Base-by-base conservation (phyloP, 139 green algal species). In the Edaphochlamys debaryana region DNA sequence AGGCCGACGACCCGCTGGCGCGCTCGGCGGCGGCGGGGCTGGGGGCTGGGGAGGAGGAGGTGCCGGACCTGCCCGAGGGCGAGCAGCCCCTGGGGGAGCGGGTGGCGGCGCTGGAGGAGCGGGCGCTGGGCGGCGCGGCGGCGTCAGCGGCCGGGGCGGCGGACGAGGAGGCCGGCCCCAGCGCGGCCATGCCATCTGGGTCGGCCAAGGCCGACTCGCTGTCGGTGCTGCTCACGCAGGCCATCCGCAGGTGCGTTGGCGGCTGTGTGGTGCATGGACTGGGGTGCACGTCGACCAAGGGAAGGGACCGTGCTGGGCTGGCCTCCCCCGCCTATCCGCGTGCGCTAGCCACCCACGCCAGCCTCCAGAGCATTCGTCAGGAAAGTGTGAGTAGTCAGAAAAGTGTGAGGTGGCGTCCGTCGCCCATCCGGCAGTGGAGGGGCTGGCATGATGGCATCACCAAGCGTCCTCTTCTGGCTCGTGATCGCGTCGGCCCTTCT, bases 151-250 rank as follows among this genome's bases (percentile, higher is more conserved):
- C 32, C 62, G 69, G 7, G 41, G 63, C 37, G 36, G 36, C 40
- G 17, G 79, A 48, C 36, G 79, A 76, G 76, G 80, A 76, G 56
- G 81, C 71, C 20, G 74, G 86, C 3, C 50, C 78, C n/a, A 76
- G 84, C 75, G 64, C 63, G 30, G 56, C 23, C 17, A 69, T 86
- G 56, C 76, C 78, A 20, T n/a, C 58, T 45, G 79, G 85, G 4
- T 87, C 85, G 0, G 22, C 82, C 9, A 93, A 89, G 71, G 90
- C 89, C n/a, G 89, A 93, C 81, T 96, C 93, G 11, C 82, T 97
- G 36, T 84, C 86, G 17, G 91, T 95, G 38, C 86, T 97, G 79
- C 89, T 97, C 25, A 90, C 76, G 41, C 94, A 96, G 58, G 94
- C 91, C 27, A 54, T 89, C 50, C 45, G 82, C 9, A 88, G 85